phyloP scores from a whole-genome alignment of 1,284 basidiomycete genomes.

The Grifola frondosa region DNA sequence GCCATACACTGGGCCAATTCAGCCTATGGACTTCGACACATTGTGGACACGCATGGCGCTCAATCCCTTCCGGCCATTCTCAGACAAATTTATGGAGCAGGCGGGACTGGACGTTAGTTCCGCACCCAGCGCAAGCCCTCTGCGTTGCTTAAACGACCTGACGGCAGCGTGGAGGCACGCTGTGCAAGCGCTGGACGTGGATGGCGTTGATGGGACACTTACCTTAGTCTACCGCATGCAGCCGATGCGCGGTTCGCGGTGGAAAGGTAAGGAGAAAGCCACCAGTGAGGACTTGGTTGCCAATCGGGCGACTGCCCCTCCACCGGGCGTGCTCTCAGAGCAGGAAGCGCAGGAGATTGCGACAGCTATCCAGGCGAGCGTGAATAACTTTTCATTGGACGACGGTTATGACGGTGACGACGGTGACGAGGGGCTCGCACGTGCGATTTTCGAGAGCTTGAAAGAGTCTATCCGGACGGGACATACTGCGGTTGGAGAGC shows the following conservation, averaged over 20 bases:
- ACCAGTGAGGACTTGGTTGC: background rate
- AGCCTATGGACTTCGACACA: conserved; percentile 49
- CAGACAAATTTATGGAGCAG: conserved; percentile 54
- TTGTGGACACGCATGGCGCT: conserved; percentile 58
- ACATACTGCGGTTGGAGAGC: background rate
- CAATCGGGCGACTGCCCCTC: no score
- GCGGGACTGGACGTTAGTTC: conserved; percentile 33
- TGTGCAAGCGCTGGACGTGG: conserved; percentile 35
- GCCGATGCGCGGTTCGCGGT: conserved; percentile 16
- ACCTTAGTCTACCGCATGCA: conserved; percentile 53
- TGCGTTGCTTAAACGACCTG: conserved; percentile 32
- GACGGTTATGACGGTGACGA: conserved; percentile 30
- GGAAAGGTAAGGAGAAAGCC: conserved; percentile 2
- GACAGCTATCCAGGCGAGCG: conserved; percentile 72
- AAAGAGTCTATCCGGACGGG: conserved; percentile 8
- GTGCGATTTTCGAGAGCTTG: conserved; percentile 24
- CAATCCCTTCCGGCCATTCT: conserved; percentile 48
- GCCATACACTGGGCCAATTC: background rate
- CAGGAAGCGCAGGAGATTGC: conserved; percentile 37
- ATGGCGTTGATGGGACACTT: conserved; percentile 40
- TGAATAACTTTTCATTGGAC: no score
- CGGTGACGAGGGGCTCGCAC: conserved; percentile 19
- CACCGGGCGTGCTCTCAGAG: conserved; percentile 5
- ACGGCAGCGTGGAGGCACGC: conserved; percentile 31
- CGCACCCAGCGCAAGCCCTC: background rate